phyloP scores from a whole-genome alignment of 2,329 filamentous ascomycete genomes.

The Sarocladiaceae sp. region DNA sequence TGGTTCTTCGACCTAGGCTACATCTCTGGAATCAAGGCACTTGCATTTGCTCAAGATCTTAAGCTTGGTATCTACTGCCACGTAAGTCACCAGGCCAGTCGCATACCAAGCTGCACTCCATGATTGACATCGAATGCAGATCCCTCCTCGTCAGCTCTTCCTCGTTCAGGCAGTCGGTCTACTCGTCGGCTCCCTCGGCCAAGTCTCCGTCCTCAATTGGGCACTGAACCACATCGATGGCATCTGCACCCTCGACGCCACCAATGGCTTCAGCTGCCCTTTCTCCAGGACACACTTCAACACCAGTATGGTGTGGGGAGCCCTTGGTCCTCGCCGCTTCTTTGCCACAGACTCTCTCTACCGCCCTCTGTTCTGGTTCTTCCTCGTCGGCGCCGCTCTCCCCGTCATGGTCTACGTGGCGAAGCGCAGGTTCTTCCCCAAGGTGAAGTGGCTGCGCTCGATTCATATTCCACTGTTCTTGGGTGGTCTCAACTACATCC shows the following conservation, averaged over 20 bases:
- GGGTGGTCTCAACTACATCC: conserved; percentile 27
- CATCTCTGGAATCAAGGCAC: conserved; percentile 36
- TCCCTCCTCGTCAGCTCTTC: conserved; percentile 41
- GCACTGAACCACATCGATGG: conserved; percentile 40
- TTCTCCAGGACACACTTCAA: conserved; percentile 39
- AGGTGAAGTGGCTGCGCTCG: background rate
- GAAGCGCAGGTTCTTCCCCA: background rate
- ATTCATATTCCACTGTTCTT: conserved; percentile 26
- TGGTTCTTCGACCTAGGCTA: conserved; percentile 34
- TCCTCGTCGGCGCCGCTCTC: background rate
- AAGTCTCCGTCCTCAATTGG: conserved; percentile 34
- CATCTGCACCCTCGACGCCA: conserved; percentile 41
- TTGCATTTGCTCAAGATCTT: conserved; percentile 38
- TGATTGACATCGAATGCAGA: conserved; percentile 17
- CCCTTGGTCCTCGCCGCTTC: background rate
- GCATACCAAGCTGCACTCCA: too few relatives aligned
- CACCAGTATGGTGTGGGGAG: conserved; percentile 2
- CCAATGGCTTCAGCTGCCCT: conserved; percentile 41
- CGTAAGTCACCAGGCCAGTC: too few relatives aligned
- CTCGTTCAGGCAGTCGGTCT: conserved; percentile 37
- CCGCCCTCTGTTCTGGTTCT: conserved; percentile 3
- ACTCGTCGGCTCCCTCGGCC: conserved; percentile 38
- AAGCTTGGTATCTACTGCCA: conserved; percentile 40
- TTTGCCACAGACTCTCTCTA: background rate
- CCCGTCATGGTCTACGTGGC: background rate